Evolutionary conservation across 805 yeast species (phyloP).

Genomic region (Metschnikowia aberdeeniae): DNA sequence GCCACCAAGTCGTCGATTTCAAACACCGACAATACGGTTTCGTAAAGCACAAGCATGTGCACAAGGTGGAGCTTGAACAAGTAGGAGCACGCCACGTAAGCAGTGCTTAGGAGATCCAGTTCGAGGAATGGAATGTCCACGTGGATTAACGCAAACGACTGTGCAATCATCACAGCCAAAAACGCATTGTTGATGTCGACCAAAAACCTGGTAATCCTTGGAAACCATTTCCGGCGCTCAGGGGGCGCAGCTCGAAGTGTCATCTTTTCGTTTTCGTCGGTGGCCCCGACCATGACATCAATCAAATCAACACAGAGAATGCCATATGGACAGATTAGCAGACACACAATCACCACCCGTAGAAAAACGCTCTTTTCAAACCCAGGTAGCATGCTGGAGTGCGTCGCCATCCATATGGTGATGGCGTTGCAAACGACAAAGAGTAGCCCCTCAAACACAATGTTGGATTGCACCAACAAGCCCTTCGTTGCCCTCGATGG

Average conservation of each 20-base stretch:
- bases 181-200: slow-evolving; percentile 30
- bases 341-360: slow-evolving; percentile 16
- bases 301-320: slow-evolving; percentile 13
- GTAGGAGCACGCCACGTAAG: slow-evolving; percentile 22
- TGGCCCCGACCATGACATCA: slow-evolving; percentile 5
- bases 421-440: slow-evolving; percentile 20
- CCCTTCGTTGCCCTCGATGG: slow-evolving; percentile 11
- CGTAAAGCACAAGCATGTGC: slow-evolving; percentile 30
- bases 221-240: too few species aligned
- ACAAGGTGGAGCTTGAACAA: slow-evolving; percentile 32
- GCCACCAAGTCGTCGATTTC: slow-evolving; percentile 8
- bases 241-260: too few species aligned
- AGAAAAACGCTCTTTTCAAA: slow-evolving; percentile 9
- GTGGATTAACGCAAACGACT: slow-evolving; percentile 29
- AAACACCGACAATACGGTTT: slow-evolving; percentile 16
- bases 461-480: slow-evolving; percentile 5
- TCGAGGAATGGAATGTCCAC: slow-evolving; percentile 17
- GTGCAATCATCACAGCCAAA: slow-evolving; percentile 33
- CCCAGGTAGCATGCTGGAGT: slow-evolving; percentile 8
- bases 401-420: slow-evolving; percentile 13
- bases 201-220: slow-evolving; percentile 8
- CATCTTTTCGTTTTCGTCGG: background rate
- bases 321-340: slow-evolving; percentile 21
- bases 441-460: slow-evolving; percentile 17
- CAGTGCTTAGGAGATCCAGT: slow-evolving; percentile 4